These are phyloP conservation scores for Pouteria glomerata DNA, from an alignment of 148 eudicot species.

Conservation along the genomic window DNA sequence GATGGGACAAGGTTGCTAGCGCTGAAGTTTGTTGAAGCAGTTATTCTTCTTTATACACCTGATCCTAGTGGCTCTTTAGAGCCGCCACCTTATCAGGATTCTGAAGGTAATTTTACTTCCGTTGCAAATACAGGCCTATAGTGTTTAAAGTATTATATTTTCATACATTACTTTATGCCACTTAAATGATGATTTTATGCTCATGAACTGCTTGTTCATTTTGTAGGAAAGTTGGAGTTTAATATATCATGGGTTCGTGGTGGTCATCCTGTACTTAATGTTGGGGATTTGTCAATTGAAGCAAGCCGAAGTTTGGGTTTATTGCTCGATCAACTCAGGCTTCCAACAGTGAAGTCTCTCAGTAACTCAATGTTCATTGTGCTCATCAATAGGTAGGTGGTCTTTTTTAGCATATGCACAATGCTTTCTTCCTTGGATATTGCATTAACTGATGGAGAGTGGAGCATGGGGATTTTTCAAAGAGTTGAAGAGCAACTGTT, in stretches of 20 bases:
- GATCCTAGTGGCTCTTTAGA: constrained; percentile 77
- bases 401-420: background rate
- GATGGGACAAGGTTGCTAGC: constrained; percentile 81
- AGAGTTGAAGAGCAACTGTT: no score
- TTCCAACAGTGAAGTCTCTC: constrained; percentile 67
- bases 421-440: background rate
- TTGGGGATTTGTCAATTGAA: constrained; percentile 81
- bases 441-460: background rate
- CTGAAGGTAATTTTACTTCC: constrained; percentile 44
- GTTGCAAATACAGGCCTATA: background rate
- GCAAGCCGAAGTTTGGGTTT: constrained; percentile 75
- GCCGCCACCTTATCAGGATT: constrained; percentile 47
- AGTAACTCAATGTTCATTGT: constrained; percentile 70
- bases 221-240: constrained; percentile 53
- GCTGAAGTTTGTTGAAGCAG: constrained; percentile 74
- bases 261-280: constrained; percentile 85
- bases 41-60: constrained; percentile 79
- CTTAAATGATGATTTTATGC: constrained; percentile 11
- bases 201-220: constrained; percentile 1
- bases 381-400: constrained; percentile 70
- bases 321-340: constrained; percentile 93
- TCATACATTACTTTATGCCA: background rate
- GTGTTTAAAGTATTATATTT: background rate
- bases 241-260: constrained; percentile 89
- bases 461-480: no score